A percentile compares a stretch with the other conserved stretches of the same genome.
phyloP scores from a whole-genome alignment of 805 yeast genomes.

The Candida wancherniae region DNA sequence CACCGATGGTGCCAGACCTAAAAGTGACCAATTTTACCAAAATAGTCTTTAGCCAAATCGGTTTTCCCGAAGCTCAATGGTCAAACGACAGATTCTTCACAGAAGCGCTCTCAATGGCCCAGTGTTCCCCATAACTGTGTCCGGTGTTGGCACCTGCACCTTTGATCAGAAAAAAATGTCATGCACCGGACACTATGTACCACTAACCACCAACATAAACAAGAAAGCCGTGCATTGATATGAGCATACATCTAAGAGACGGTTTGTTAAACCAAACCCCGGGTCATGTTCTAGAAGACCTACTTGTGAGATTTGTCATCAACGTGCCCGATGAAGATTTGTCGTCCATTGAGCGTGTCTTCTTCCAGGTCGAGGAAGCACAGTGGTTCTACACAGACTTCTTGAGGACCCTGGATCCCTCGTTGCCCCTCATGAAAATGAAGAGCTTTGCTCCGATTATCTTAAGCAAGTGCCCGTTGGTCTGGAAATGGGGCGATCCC shows the following conservation, averaged over 20 bases:
- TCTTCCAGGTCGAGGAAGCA: slow-evolving; percentile 96
- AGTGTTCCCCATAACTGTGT: no score
- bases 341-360: slow-evolving; percentile 70
- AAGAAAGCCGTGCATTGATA: slow-evolving; percentile 18
- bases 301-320: slow-evolving; percentile 82
- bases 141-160: no score
- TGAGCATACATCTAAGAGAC: slow-evolving; percentile 57
- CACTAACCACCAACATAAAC: no score
- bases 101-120: no score
- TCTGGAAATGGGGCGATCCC: slow-evolving; percentile 84
- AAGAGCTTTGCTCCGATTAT: slow-evolving; percentile 67
- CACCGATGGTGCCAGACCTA: no score
- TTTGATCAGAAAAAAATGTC: no score
- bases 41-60: no score
- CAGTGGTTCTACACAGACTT: slow-evolving; percentile 96
- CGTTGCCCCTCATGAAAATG: slow-evolving; percentile 72
- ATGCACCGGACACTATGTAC: no score
- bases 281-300: slow-evolving; percentile 76
- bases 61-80: no score
- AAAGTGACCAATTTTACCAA: no score
- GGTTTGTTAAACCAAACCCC: slow-evolving; percentile 60
- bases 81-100: no score
- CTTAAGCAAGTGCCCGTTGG: slow-evolving; percentile 63
- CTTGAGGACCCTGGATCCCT: slow-evolving; percentile 64
- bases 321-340: slow-evolving; percentile 92